Conservation (phyloP, 2,329 filamentous ascomycete species). For the Pseudopyricularia javanii region DNA sequence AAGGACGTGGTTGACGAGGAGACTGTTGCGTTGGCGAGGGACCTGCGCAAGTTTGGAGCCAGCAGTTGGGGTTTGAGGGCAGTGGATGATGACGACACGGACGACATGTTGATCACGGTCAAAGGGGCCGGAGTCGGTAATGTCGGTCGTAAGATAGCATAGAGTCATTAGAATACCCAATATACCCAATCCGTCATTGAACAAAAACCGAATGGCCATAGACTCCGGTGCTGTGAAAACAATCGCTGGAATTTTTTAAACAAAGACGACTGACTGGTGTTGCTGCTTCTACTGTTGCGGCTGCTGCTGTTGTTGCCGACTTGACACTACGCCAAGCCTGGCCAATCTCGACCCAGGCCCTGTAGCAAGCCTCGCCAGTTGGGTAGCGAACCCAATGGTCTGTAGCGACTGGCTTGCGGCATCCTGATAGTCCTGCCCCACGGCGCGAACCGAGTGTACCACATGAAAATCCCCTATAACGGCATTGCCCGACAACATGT, state of each 20-base stretch:
- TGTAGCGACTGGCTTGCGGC: slow-evolving; percentile 39
- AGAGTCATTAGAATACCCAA: slow-evolving; percentile 11
- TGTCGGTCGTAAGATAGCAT: slow-evolving; percentile 78
- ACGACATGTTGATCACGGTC: slow-evolving; percentile 69
- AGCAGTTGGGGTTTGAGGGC: slow-evolving; percentile 85
- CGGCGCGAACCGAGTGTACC: slow-evolving; percentile 32
- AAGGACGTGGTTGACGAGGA: slow-evolving; percentile 73
- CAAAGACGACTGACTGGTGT: background rate
- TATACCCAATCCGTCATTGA: background rate
- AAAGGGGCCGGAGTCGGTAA: slow-evolving; percentile 92
- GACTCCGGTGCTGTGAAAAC: background rate
- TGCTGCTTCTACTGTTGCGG: background rate
- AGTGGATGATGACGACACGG: slow-evolving; percentile 52
- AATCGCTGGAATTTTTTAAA: background rate
- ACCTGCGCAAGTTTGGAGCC: slow-evolving; percentile 78
- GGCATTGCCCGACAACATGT: slow-evolving; percentile 42
- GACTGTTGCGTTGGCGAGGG: slow-evolving; percentile 69
- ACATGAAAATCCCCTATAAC: slow-evolving; percentile 41
- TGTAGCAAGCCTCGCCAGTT: slow-evolving; percentile 38
- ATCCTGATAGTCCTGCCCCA: slow-evolving; percentile 31
- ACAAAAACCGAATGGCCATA: background rate
- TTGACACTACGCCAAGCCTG: slow-evolving; percentile 13
- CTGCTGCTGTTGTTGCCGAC: slow-evolving; percentile 3
- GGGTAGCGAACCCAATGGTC: slow-evolving; percentile 41
- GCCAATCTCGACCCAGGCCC: slow-evolving; percentile 24